These are phyloP conservation scores for Hymenoscyphus linearis DNA, from an alignment of 2,329 filamentous ascomycete species.

Conservation along the genomic window DNA sequence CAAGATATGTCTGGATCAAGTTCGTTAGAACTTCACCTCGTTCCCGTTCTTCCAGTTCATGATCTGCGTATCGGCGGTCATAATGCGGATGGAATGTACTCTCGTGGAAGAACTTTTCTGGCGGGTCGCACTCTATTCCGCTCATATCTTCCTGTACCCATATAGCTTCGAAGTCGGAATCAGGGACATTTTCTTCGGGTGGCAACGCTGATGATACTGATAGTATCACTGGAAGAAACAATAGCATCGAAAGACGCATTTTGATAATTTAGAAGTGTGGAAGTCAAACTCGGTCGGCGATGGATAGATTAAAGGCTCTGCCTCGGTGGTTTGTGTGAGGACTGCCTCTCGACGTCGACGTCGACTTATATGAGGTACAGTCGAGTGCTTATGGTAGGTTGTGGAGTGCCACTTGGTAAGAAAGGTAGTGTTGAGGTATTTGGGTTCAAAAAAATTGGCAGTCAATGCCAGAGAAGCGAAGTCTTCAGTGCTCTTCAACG, in stretches of 20 bases:
- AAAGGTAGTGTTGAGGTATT: background rate
- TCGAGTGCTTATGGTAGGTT: background rate
- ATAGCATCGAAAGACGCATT: slow-evolving; percentile 28
- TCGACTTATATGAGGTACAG: background rate
- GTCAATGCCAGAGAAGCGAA: background rate
- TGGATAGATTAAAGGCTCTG: background rate
- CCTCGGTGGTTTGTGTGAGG: background rate
- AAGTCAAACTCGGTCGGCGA: background rate
- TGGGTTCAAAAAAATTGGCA: background rate
- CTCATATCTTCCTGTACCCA: slow-evolving; percentile 30
- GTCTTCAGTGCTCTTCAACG: background rate
- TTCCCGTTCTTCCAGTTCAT: slow-evolving; percentile 38
- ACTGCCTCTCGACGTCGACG: background rate
- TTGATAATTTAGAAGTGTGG: slow-evolving; percentile 3
- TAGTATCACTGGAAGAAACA: slow-evolving; percentile 22
- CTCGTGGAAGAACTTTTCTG: slow-evolving; percentile 34
- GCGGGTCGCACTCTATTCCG: slow-evolving; percentile 26
- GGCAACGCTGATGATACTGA: slow-evolving; percentile 23
- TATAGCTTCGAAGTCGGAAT: slow-evolving; percentile 29
- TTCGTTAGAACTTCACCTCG: slow-evolving; percentile 52
- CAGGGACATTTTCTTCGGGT: slow-evolving; percentile 28
- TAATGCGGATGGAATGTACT: slow-evolving; percentile 36
- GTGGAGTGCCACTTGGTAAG: background rate
- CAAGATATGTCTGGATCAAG: slow-evolving; percentile 70
- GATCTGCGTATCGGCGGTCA: slow-evolving; percentile 37